These are phyloP conservation scores for Caryocar brasiliense DNA, from an alignment of 441 rosid species.

Conservation along the genomic window DNA sequence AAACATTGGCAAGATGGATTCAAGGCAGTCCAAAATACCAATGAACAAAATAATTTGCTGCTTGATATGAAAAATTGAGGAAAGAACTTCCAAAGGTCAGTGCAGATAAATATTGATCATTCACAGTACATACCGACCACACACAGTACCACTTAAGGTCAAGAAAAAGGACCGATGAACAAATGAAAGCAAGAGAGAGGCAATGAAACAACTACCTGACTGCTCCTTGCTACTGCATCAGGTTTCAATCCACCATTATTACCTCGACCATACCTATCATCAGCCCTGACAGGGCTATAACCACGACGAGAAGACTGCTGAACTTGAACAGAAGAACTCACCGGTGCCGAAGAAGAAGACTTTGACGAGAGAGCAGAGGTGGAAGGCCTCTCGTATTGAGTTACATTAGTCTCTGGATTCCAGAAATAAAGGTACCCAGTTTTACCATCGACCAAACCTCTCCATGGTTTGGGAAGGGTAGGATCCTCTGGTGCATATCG, in stretches of 20 bases:
- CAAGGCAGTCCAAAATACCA: too few species aligned
- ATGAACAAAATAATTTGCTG: too few species aligned
- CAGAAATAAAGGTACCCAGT: slow-evolving; percentile 85
- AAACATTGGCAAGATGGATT: too few species aligned
- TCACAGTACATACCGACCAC: not conserved
- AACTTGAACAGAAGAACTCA: slow-evolving; percentile 48
- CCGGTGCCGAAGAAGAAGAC: slow-evolving; percentile 25
- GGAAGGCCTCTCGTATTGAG: slow-evolving; percentile 75
- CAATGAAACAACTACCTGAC: slow-evolving; percentile 35
- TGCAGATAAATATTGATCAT: too few species aligned
- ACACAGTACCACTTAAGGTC: not conserved
- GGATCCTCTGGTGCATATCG: slow-evolving; percentile 89
- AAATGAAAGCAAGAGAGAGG: not conserved
- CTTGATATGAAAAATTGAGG: too few species aligned
- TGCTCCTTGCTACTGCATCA: slow-evolving; percentile 29
- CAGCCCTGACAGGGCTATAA: slow-evolving; percentile 41
- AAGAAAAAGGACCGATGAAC: not conserved
- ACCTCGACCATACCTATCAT: slow-evolving; percentile 32
- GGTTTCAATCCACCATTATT: slow-evolving; percentile 23
- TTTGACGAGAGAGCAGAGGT: slow-evolving; percentile 20
- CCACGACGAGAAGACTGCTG: slow-evolving; percentile 33
- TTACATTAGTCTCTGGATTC: slow-evolving; percentile 87
- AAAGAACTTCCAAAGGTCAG: too few species aligned
- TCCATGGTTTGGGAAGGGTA: slow-evolving; percentile 87
- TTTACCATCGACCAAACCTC: slow-evolving; percentile 72